Evolutionary conservation across 306 rosid species (phyloP), one percentile per base, ranked within the genome.

Genomic region (Cyclanthera cordifolia): DNA sequence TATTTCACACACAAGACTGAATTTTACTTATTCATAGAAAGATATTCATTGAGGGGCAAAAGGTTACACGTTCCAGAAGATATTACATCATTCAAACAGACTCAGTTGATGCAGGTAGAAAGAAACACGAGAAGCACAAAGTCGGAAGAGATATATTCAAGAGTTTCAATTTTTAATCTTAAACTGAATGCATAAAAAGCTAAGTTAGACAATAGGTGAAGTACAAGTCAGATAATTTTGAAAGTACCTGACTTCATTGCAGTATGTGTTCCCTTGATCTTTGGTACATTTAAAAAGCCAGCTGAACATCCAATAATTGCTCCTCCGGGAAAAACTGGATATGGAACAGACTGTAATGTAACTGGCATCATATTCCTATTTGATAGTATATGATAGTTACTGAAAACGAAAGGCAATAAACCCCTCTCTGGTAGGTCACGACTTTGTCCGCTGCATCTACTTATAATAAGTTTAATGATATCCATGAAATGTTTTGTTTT

Each of bases 301-400:
- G 95, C 91, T 67, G 98, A 93, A 67, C 98, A 93, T 76, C 98
- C 98, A 70, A 93, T 78, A 63, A 89, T 71, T 51, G 91, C 98
- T 80, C 98, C 98, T 75, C 96, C 98, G 51, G 98, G 95, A 74
- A 93, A 93, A 86, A 86, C 98, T 82, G 98, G 98, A 86, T 93
- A 93, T 65, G 98, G 96, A 84, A 93, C 81, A 80, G 96, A 93
- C 98, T 93, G 98, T 84, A 93, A 92, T 84, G 87, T 86, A 82
- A 89, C 89, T 82, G 72, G 85, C 64, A 86, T 87, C 85, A 83
- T 76, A 81, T 81, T 88, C 72, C 46, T 75, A 80, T 76, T 80
- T 83, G 74, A 72, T 28, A 47, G 45, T 48, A 10, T 15, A 67
- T 49, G 27, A 25, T 7, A 16, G 28, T n/a, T 15, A 28, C 23